phyloP scores from a whole-genome alignment of 257 asterid species.

The Solanum chiquidenum region DNA sequence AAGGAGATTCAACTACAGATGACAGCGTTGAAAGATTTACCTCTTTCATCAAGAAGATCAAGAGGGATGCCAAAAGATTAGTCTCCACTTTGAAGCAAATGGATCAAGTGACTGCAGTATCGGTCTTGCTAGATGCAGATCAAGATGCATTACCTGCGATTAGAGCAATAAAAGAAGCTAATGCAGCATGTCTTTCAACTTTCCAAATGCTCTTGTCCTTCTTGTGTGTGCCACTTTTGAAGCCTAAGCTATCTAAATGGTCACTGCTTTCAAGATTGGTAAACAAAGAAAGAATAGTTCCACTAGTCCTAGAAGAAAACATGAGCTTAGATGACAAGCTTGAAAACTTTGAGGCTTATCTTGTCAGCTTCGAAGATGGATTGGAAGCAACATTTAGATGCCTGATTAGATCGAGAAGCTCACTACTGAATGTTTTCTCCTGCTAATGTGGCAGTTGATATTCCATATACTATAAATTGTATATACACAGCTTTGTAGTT shows the following conservation, averaged over 20 bases:
- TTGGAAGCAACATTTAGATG: neutral
- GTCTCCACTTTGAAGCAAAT: conserved; percentile 11
- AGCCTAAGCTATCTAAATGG: conserved; percentile 22
- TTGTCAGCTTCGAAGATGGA: neutral
- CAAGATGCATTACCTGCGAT: conserved; percentile 11
- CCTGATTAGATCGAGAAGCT: neutral
- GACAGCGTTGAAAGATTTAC: neutral
- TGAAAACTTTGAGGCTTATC: conserved; percentile 9
- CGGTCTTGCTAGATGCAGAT: conserved; percentile 12
- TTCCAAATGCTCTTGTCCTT: conserved; percentile 13
- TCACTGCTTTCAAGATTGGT: conserved; percentile 21
- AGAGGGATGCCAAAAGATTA: conserved; percentile 10
- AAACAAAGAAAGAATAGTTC: conserved; percentile 8
- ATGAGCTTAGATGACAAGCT: conserved; percentile 2
- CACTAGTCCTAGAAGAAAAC: conserved; percentile 1
- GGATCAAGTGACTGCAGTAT: conserved; percentile 4
- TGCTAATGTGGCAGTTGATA: neutral
- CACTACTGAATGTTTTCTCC: neutral
- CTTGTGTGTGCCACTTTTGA: conserved; percentile 13
- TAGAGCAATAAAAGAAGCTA: conserved; percentile 16
- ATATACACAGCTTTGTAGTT: neutral
- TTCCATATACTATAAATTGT: neutral
- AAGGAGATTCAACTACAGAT: conserved; percentile 10
- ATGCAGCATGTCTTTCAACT: conserved; percentile 6
- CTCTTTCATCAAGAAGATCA: conserved; percentile 15